These are phyloP conservation scores for Conticribra weissflogii DNA, from an alignment of 108 stramenopile genomes.

Conservation along the genomic window DNA sequence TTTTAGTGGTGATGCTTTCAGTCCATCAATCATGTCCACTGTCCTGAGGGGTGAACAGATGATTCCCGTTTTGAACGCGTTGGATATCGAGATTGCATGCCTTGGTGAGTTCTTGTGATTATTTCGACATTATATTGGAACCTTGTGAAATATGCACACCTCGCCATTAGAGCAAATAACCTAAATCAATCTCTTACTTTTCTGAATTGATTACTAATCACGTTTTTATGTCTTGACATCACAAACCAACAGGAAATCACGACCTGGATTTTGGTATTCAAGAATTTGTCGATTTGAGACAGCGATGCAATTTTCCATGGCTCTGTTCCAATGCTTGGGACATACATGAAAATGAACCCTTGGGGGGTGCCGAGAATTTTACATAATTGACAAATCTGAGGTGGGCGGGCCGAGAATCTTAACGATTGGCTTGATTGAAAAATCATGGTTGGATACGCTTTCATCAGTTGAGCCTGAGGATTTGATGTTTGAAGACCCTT, in stretches of 20 bases:
- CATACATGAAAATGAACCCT: conserved; percentile 5
- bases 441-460: conserved; percentile 48
- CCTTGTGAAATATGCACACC: too few relatives aligned
- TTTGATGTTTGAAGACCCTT: conserved; percentile 43
- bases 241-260: conserved; percentile 39
- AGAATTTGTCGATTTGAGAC: conserved; percentile 24
- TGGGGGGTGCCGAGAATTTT: conserved; percentile 30
- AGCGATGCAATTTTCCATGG: conserved; percentile 50
- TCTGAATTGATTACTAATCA: too few relatives aligned
- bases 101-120: conserved; percentile 11
- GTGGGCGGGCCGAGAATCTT: conserved; percentile 13
- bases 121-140: too few relatives aligned
- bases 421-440: conserved; percentile 47
- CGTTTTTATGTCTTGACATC: background rate
- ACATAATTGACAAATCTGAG: conserved; percentile 34
- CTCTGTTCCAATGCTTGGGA: conserved; percentile 40
- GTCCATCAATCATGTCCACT: conserved; percentile 47
- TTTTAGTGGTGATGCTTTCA: conserved; percentile 51
- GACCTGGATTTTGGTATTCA: conserved; percentile 55
- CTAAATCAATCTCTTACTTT: too few relatives aligned
- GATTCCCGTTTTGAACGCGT: conserved; percentile 45
- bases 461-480: conserved; percentile 33
- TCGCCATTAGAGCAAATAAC: too few relatives aligned
- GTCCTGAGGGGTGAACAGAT: conserved; percentile 46
- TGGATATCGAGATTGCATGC: conserved; percentile 44